Evolutionary conservation across 371 early-diverging fungal genomes (phyloP).

Genomic region (Mucor racemosus): DNA sequence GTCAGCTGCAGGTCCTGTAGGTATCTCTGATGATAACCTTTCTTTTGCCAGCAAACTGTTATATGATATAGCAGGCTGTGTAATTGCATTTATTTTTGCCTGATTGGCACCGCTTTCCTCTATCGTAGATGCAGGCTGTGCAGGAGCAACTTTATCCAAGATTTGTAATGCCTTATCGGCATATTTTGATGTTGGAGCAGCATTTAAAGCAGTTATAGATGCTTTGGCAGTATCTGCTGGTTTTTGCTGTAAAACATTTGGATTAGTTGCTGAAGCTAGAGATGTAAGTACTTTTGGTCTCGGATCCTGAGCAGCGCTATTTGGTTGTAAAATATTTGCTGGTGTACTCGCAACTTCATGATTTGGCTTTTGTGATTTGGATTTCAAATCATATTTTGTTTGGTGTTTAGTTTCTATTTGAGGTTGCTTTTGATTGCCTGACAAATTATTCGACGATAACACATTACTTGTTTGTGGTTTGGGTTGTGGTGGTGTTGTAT

Average conservation of each 20-base stretch:
- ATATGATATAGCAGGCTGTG: neutral
- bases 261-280: too few species aligned
- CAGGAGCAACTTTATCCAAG: neutral
- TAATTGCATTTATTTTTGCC: neutral
- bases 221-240: too few species aligned
- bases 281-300: too few species aligned
- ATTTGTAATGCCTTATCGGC: too few species aligned
- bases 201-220: too few species aligned
- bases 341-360: too few species aligned
- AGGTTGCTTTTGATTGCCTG: neutral
- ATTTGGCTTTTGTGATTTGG: too few species aligned
- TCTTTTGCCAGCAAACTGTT: neutral
- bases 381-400: too few species aligned
- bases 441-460: neutral
- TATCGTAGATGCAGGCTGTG: neutral
- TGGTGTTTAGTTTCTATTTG: neutral
- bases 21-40: neutral
- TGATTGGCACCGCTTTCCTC: neutral
- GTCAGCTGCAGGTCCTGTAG: neutral
- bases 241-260: too few species aligned
- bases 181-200: too few species aligned
- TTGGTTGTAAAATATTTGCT: too few species aligned
- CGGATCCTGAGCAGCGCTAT: too few species aligned
- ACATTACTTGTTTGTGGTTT: neutral
- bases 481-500: neutral